A percentile compares a stretch with the other conserved stretches of the same genome.
Evolutionary conservation across 805 yeast species (phyloP).

Genomic region (Starmerella apis): DNA sequence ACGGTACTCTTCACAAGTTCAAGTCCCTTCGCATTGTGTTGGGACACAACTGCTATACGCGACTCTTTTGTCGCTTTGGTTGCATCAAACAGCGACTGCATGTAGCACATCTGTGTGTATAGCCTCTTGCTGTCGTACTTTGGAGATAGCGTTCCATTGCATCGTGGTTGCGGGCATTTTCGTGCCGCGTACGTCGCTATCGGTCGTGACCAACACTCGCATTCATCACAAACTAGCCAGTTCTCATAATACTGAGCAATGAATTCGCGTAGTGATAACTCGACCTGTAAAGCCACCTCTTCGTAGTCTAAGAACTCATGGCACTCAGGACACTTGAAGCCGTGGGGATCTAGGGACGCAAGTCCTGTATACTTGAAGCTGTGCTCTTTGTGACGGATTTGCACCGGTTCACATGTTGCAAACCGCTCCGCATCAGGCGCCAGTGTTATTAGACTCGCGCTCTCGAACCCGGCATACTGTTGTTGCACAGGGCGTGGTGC

Average conservation of each 20-base stretch:
- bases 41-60: slow-evolving; percentile 55
- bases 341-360: slow-evolving; percentile 53
- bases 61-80: slow-evolving; percentile 46
- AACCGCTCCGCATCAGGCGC: slow-evolving; percentile 64
- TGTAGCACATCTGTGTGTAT: slow-evolving; percentile 76
- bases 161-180: slow-evolving; percentile 47
- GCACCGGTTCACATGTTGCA: slow-evolving; percentile 47
- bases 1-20: slow-evolving; percentile 47
- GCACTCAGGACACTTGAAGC: slow-evolving; percentile 62
- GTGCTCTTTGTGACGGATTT: slow-evolving; percentile 36
- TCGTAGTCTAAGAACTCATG: slow-evolving; percentile 41
- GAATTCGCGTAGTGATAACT: slow-evolving; percentile 55
- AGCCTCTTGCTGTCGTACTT: slow-evolving; percentile 67
- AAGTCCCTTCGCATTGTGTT: slow-evolving; percentile 62
- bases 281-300: slow-evolving; percentile 61
- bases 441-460: slow-evolving; percentile 12
- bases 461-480: slow-evolving; percentile 43
- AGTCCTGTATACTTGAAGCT: slow-evolving; percentile 67
- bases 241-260: slow-evolving; percentile 76
- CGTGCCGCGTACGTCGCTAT: slow-evolving; percentile 80
- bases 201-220: slow-evolving; percentile 80
- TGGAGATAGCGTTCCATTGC: slow-evolving; percentile 60
- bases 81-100: slow-evolving; percentile 62
- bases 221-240: slow-evolving; percentile 75
- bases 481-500: slow-evolving; percentile 59